Evolutionary conservation across 495 filamentous ascomycete genomes (phyloP), one percentile per base, ranked within the genome.

Genomic region (Aspergillus conjunctus): DNA sequence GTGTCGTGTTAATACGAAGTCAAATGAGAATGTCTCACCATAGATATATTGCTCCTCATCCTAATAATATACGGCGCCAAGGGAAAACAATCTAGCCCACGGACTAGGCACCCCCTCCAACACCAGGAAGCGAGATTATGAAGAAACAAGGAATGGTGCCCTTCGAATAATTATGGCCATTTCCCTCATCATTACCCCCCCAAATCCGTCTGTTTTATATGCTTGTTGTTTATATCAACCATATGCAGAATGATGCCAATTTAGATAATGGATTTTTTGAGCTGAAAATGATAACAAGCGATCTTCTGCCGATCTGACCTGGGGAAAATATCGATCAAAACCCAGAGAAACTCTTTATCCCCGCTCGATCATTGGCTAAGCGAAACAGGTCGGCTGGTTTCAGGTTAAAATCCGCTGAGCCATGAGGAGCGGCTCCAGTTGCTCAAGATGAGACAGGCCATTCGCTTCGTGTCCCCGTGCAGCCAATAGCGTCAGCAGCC

Each of bases 361-460:
- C 37, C n/a, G 30, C 32, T 51, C 55, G 34, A 43, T 58, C 11
- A 61, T 61, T 61, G 59, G 59, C 1, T 31, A 9, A 31, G n/a
- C 26, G n/a, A 45, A 48, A 61, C 48, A 46, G 58, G 9, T 55
- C 45, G 46, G 32, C 37, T 59, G 54, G 64, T 69, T 69, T 66
- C 58, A 59, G 21, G 51, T 61, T 66, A 57, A 58, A 52, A 49
- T 63, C 56, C 21, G 50, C 46, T 56, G 51, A 32, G 44, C 51
- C 58, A 46, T 52, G 45, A 61, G 31, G n/a, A 21, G 45, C 32
- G 50, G 50, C 43, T 30, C 58, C 33, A n/a, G 51, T 41, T 61
- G 52, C 53, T 64, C 59, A 66, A 64, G 31, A 43, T 70, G 68
- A 70, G 68, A 70, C 68, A 34, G 56, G 44, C 67, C 54, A 60